Conservation (phyloP, 306 rosid species). For the Abrus precatorius region DNA sequence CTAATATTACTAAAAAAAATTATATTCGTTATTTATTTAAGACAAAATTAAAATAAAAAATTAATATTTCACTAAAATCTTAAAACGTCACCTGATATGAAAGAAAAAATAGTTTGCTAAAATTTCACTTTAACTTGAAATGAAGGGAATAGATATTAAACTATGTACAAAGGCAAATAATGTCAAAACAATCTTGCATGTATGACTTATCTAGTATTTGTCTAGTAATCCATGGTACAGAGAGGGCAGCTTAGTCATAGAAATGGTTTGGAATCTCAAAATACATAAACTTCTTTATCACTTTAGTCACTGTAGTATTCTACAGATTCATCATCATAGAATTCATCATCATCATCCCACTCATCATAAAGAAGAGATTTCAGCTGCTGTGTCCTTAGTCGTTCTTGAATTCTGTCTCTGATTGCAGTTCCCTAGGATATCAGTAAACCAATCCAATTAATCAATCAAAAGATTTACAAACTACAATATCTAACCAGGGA, state of each 20-base stretch:
- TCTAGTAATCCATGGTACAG: slow-evolving; percentile 28
- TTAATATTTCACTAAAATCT: too few species aligned
- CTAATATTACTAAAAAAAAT: too few species aligned
- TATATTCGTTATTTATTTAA: too few species aligned
- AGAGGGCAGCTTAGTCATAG: slow-evolving; percentile 19
- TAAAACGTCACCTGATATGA: too few species aligned
- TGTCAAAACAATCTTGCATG: slow-evolving; percentile 40
- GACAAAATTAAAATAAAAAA: too few species aligned
- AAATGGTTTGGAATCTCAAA: slow-evolving; percentile 29
- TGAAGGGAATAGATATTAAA: slow-evolving; percentile 23
- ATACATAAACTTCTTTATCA: slow-evolving; percentile 44
- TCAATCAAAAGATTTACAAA: slow-evolving; percentile 15
- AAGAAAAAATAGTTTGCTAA: too few species aligned
- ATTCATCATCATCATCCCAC: slow-evolving; percentile 48
- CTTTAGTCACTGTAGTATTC: slow-evolving; percentile 57
- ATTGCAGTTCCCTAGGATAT: slow-evolving; percentile 84
- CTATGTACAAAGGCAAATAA: slow-evolving; percentile 33
- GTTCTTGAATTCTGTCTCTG: slow-evolving; percentile 89
- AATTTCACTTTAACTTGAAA: too few species aligned
- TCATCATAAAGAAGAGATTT: slow-evolving; percentile 64
- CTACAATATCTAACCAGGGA: slow-evolving; percentile 19
- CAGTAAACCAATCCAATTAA: slow-evolving; percentile 30
- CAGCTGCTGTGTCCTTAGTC: slow-evolving; percentile 62
- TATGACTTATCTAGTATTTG: background rate
- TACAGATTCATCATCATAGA: slow-evolving; percentile 46